Evolutionary conservation across 768 basidiomycete genomes (phyloP), one percentile per base, ranked within the genome.

Genomic region (Tricholomella constricta): DNA sequence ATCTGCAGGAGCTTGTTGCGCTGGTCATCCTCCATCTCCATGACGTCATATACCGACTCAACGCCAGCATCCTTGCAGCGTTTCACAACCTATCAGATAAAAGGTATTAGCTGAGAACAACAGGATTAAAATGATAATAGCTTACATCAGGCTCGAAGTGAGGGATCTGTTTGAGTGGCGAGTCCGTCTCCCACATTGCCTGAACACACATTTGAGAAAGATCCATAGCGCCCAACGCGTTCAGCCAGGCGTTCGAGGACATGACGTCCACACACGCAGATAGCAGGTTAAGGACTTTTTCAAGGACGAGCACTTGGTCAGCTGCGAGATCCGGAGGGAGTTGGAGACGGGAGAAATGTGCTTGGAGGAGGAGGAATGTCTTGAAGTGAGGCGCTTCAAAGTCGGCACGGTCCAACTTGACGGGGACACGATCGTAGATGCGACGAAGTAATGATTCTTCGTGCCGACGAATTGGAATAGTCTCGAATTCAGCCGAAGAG

Each of bases 201-300:
- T 98, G 97, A 4, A 98, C 92, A 69, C 93, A 95, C 96, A 98
- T 98, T 70, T 98, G 97, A 8, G 91, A 91, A 42, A 98, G 72
- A 70, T 99, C 96, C 97, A 98, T 98, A 0, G 95, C 95, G 27
- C 94, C 91, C 20, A 98, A 72, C 0, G 96, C 97, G 63, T 86
- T 95, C 62, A 98, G 70, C 89, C 89, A 96, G 1, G 91, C 94
- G 64, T 97, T 98, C 31, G 92, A 94, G 2, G 92, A 94, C 93
- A 98, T 94, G 52, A 98, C 96, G 65, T 98, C 95, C 27, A 98
- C 94, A 62, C 93, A 96, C 1, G 96, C 96, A 9, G 93, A 93
- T 14, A 97, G 78, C 15, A 96, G 71, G 63, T 94, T 95, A 59
- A 97, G 77, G 20, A 95, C 88, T 70, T 95, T 98, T 70, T 91